phyloP scores from a whole-genome alignment of 495 filamentous ascomycete genomes.

The Tuber magnatum region DNA sequence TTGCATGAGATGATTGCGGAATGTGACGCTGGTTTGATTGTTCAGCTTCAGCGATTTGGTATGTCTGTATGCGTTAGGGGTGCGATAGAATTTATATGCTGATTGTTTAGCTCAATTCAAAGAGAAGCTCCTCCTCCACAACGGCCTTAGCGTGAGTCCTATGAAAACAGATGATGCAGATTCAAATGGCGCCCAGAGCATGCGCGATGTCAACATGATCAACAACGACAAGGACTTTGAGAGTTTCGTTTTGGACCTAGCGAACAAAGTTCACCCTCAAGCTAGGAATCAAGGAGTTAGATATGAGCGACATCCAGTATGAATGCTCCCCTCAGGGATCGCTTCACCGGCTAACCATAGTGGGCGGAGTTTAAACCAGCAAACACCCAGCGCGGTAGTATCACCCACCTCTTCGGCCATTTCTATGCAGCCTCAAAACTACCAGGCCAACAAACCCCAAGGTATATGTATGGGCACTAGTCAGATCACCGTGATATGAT shows the following conservation, averaged over 20 bases:
- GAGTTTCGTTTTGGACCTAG: slow-evolving; percentile 61
- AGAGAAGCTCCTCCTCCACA: slow-evolving; percentile 81
- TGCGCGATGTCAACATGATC: slow-evolving; percentile 72
- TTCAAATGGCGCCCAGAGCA: slow-evolving; percentile 49
- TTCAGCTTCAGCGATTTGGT: slow-evolving; percentile 98
- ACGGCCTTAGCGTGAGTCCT: slow-evolving; percentile 79
- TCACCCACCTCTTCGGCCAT: neutral
- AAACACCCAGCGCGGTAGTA: slow-evolving; percentile 40
- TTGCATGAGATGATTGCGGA: slow-evolving; percentile 75
- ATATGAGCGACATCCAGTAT: slow-evolving; percentile 78
- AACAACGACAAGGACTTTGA: slow-evolving; percentile 83
- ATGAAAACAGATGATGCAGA: slow-evolving; percentile 51
- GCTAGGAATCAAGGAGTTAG: slow-evolving; percentile 60
- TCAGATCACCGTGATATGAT: slow-evolving; percentile 9
- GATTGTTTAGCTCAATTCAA: slow-evolving; percentile 67
- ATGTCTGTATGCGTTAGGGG: slow-evolving; percentile 36
- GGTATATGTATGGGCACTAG: neutral
- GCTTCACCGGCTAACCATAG: slow-evolving; percentile 2
- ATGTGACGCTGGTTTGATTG: slow-evolving; percentile 76
- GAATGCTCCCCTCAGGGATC: neutral
- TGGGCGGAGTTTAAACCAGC: slow-evolving; percentile 35
- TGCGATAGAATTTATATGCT: neutral
- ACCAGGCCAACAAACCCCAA: slow-evolving; percentile 8
- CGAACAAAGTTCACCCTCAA: slow-evolving; percentile 55
- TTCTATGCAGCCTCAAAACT: slow-evolving; percentile 5